Conservation (phyloP, 805 yeast species). For the Candida awuae region DNA sequence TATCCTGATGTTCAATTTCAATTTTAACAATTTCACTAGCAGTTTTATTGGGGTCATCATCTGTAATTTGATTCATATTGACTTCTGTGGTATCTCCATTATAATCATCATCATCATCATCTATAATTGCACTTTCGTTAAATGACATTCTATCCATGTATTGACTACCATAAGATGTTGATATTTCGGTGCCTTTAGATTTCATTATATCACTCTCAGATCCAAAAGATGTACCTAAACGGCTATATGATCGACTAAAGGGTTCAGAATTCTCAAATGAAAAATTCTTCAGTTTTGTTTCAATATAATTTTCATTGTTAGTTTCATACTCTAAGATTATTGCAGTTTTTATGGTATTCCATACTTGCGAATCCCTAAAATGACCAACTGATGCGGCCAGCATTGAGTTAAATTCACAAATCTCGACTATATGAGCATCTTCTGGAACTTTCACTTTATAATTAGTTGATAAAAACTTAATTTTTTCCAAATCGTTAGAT, state of each 20-base stretch:
- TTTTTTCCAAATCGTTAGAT: constrained; percentile 34
- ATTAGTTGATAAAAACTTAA: constrained; percentile 41
- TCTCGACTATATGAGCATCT: constrained; percentile 43
- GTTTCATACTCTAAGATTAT: constrained; percentile 28
- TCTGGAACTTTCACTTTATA: constrained; percentile 41
- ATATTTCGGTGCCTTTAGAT: neutral
- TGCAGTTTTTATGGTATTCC: constrained; percentile 50
- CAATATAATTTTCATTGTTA: constrained; percentile 10
- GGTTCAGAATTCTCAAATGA: constrained; percentile 16
- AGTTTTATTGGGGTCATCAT: too few relatives aligned
- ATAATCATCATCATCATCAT: constrained; percentile 18
- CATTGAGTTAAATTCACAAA: constrained; percentile 49
- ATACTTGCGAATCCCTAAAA: constrained; percentile 51
- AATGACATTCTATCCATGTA: neutral
- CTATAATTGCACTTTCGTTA: constrained; percentile 21
- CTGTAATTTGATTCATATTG: too few relatives aligned
- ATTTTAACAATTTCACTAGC: too few relatives aligned
- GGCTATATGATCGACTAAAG: constrained; percentile 11
- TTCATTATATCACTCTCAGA: constrained; percentile 11
- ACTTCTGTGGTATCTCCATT: neutral
- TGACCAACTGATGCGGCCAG: constrained; percentile 45
- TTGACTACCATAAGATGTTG: constrained; percentile 2
- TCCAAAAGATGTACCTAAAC: constrained; percentile 18
- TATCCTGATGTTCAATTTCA: too few relatives aligned
- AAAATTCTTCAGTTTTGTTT: constrained; percentile 8